Evolutionary conservation across 768 basidiomycete species (phyloP), one percentile per base, ranked within the genome.

Genomic region (Lentinula sp.): DNA sequence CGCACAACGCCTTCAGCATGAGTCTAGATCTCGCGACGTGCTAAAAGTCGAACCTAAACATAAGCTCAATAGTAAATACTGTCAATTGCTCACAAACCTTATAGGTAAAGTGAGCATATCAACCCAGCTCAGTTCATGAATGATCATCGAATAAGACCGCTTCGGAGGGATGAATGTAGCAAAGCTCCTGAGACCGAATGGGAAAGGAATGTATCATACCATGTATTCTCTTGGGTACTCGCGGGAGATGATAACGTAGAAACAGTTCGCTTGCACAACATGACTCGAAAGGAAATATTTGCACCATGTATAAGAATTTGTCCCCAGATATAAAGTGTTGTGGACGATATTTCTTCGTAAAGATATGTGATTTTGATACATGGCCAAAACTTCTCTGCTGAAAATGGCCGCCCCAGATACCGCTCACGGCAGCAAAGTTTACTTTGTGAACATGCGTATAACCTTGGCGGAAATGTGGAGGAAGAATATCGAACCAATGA

Each of bases 401-500:
- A 34, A 42, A 7, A 31, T 32, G 15, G n/a, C 18, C 37, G 48
- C 40, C 43, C 37, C 59, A 39, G 40, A 31, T 28, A n/a, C 21
- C 48, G 40, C 7, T 31, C n/a, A 49, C 39, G 39, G 35, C n/a
- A 3, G n/a, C 39, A 34, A 23, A 35, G 37, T 65, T 76, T 81
- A 95, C 74, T 93, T 94, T 65, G 91, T 88, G 75, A 96, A 93
- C 50, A 86, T 85, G 64, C 91, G 87, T 73, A 96, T 92, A 73
- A 96, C 80, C 78, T 96, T 96, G 66, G 95, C 93, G 48, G 93
- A 89, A 72, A 97, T 96, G 74, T 98, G 95, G 45, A 97, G 89
- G 88, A 96, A 97, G 86, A 98, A 97, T 72, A 97, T 96, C 61
- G 94, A 96, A 42, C 88, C 95, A 76, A 98, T 97, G 82, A 98